Conservation (phyloP, 148 eudicot genomes). For the Spergularia marina region DNA sequence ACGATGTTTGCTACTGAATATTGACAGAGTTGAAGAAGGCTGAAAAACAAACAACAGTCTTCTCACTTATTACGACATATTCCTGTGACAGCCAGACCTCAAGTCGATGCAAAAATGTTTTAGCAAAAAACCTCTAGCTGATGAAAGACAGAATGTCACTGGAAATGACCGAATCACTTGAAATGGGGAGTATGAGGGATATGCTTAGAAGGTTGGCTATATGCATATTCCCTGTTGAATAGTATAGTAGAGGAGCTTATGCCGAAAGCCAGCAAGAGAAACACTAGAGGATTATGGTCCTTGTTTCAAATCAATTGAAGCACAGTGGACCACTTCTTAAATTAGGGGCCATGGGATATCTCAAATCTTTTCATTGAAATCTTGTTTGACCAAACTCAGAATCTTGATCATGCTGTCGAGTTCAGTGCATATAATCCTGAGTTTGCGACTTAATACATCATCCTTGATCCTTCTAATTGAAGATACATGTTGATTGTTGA, state of each 20-base stretch:
- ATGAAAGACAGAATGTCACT: neutral
- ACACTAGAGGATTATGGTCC: neutral
- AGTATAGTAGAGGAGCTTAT: neutral
- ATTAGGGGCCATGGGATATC: slow-evolving; percentile 4
- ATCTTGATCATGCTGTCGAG: slow-evolving; percentile 1
- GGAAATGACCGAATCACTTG: slow-evolving; percentile 15
- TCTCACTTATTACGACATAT: neutral
- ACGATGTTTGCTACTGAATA: neutral
- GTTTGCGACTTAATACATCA: no score
- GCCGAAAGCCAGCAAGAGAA: neutral
- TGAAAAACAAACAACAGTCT: neutral
- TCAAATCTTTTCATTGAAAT: neutral
- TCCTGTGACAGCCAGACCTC: neutral
- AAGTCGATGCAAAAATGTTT: neutral
- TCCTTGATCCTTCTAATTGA: neutral
- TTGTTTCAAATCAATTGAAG: neutral
- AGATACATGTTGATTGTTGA: neutral
- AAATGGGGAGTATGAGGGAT: neutral
- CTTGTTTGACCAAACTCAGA: slow-evolving; percentile 10
- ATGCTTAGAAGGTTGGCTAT: slow-evolving; percentile 6
- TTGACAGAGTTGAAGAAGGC: neutral
- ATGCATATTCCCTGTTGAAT: neutral
- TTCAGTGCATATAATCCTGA: neutral
- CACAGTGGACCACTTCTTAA: neutral
- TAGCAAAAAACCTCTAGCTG: neutral